These are phyloP conservation scores for Coemansia sp. DNA, from an alignment of 192 early-diverging fungal species.

Conservation along the genomic window DNA sequence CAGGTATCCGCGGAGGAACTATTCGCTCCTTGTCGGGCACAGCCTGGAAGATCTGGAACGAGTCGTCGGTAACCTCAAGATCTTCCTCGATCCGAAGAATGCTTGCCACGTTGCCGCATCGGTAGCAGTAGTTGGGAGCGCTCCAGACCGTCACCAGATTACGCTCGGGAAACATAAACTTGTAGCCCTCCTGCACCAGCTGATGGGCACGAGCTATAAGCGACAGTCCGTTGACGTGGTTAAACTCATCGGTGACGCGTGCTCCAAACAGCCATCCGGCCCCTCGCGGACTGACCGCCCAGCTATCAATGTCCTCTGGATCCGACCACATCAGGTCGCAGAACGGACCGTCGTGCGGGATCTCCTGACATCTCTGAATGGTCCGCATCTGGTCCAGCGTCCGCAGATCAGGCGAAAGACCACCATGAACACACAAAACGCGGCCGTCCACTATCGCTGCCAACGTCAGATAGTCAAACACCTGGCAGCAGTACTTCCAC, in stretches of 20 bases:
- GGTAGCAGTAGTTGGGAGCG: slow-evolving; percentile 97
- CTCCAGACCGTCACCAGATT: slow-evolving; percentile 98
- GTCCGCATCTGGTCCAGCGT: slow-evolving; percentile 94
- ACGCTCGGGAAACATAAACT: slow-evolving; percentile 66
- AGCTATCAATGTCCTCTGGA: slow-evolving; percentile 74
- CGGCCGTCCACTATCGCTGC: slow-evolving; percentile 87
- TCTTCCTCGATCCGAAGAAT: slow-evolving; percentile 73
- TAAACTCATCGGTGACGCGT: slow-evolving; percentile 96
- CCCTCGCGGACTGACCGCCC: slow-evolving; percentile 95
- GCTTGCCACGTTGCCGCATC: slow-evolving; percentile 95
- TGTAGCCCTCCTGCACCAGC: slow-evolving; percentile 97
- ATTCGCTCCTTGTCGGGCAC: slow-evolving; percentile 89
- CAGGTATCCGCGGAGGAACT: slow-evolving; percentile 55
- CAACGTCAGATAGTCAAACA: slow-evolving; percentile 93
- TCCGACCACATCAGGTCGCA: slow-evolving; percentile 56
- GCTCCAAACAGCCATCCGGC: slow-evolving; percentile 98
- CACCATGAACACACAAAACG: slow-evolving; percentile 95
- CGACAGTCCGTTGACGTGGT: slow-evolving; percentile 88
- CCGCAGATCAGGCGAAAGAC: slow-evolving; percentile 90
- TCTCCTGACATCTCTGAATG: slow-evolving; percentile 85
- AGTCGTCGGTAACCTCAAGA: slow-evolving; percentile 74
- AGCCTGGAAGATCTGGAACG: slow-evolving; percentile 96
- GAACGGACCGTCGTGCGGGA: slow-evolving; percentile 56
- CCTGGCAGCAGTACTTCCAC: slow-evolving; percentile 93
- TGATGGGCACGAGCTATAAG: slow-evolving; percentile 98